phyloP scores from a whole-genome alignment of 2,329 filamentous ascomycete genomes.

The Diaporthe batatas region DNA sequence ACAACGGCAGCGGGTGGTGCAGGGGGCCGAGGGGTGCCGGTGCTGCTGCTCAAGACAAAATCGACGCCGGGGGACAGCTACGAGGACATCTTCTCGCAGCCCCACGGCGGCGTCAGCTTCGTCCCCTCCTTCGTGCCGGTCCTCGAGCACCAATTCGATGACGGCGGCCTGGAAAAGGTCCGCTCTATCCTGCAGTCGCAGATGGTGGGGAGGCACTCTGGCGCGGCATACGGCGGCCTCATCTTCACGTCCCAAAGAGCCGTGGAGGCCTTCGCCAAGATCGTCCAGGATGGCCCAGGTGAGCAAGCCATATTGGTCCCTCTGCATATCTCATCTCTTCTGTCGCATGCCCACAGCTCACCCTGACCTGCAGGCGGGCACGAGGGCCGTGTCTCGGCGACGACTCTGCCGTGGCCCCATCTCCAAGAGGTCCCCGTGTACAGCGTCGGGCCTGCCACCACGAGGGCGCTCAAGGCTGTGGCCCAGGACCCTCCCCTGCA shows the following conservation, averaged over 20 bases:
- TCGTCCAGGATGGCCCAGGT: conserved; percentile 69
- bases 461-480: conserved; percentile 76
- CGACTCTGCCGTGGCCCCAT: conserved; percentile 60
- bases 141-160: conserved; percentile 77
- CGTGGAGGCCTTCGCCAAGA: conserved; percentile 79
- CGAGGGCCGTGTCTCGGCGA: conserved; percentile 3
- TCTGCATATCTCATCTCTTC: background rate
- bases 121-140: conserved; percentile 81
- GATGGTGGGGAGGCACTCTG: conserved; percentile 55
- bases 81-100: conserved; percentile 72
- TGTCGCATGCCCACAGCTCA: conserved; percentile 43
- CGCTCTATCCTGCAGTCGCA: conserved; percentile 61
- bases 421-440: conserved; percentile 74
- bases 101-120: conserved; percentile 61
- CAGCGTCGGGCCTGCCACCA: conserved; percentile 85
- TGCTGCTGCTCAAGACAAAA: conserved; percentile 83
- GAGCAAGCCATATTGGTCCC: conserved; percentile 41
- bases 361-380: conserved; percentile 40
- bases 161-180: conserved; percentile 68
- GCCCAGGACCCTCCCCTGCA: conserved; percentile 64
- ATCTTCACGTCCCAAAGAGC: conserved; percentile 89
- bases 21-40: conserved; percentile 57
- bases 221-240: conserved; percentile 75
- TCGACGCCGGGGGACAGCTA: conserved; percentile 80
- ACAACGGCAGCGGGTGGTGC: conserved; percentile 21